Conservation (phyloP, 192 early-diverging fungal genomes). For the Anaeromyces robustus region DNA sequence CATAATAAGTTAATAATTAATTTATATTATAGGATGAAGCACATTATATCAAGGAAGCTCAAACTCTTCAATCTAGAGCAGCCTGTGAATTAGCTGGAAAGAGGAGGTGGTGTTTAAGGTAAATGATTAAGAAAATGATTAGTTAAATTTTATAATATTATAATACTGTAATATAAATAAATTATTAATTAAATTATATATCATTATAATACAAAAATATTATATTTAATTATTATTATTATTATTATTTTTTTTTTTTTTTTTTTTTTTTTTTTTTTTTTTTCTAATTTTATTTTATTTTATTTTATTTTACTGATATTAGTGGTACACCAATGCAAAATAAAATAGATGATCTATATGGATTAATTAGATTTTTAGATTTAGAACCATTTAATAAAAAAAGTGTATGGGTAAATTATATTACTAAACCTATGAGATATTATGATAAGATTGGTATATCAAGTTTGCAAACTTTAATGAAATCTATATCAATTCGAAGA, state of each 20-base stretch:
- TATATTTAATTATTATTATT: too few relatives aligned
- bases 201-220: too few relatives aligned
- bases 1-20: too few relatives aligned
- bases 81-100: constrained; percentile 46
- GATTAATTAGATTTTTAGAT: constrained; percentile 67
- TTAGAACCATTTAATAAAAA: constrained; percentile 35
- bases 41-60: constrained; percentile 73
- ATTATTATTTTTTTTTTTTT: too few relatives aligned
- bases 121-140: neutral
- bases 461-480: constrained; percentile 50
- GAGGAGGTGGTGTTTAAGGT: constrained; percentile 74
- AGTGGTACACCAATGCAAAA: constrained; percentile 80
- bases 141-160: too few relatives aligned
- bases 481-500: constrained; percentile 60
- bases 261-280: too few relatives aligned
- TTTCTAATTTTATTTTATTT: too few relatives aligned
- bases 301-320: too few relatives aligned
- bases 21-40: constrained; percentile 73
- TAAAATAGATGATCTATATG: constrained; percentile 72
- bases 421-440: constrained; percentile 17
- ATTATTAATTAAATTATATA: too few relatives aligned
- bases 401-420: constrained; percentile 35
- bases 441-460: constrained; percentile 10
- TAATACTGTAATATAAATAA: too few relatives aligned
- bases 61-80: constrained; percentile 57